Conservation (phyloP, 345 rosid genomes). For the Murraya paniculata region DNA sequence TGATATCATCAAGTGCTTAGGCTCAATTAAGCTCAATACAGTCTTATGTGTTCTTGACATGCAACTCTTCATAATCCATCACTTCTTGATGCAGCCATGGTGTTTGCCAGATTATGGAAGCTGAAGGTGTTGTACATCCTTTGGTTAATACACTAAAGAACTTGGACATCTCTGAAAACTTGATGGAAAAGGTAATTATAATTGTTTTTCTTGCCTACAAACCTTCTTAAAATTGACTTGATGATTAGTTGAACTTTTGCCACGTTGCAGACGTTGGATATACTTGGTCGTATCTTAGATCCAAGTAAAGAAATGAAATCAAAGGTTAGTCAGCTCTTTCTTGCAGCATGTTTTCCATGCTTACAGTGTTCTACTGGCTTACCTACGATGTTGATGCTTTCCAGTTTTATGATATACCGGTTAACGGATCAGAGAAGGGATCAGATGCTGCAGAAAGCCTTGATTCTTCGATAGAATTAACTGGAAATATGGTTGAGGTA, state of each 20-base stretch:
- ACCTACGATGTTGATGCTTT: slow-evolving; percentile 18
- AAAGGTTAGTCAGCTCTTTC: slow-evolving; percentile 48
- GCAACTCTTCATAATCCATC: not conserved
- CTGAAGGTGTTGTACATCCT: slow-evolving; percentile 57
- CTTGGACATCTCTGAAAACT: slow-evolving; percentile 34
- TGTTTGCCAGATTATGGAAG: slow-evolving; percentile 66
- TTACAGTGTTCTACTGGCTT: slow-evolving; percentile 15
- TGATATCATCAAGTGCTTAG: not conserved
- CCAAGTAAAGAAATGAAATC: slow-evolving; percentile 74
- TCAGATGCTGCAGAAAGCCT: slow-evolving; percentile 22
- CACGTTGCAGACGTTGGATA: slow-evolving; percentile 60
- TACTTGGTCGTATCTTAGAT: slow-evolving; percentile 67
- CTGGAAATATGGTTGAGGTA: slow-evolving; percentile 9
- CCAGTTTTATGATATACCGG: slow-evolving; percentile 65
- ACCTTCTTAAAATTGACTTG: slow-evolving; percentile 9
- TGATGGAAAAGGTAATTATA: slow-evolving; percentile 58
- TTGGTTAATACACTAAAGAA: slow-evolving; percentile 54
- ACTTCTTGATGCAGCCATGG: slow-evolving; percentile 49
- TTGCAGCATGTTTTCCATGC: slow-evolving; percentile 10
- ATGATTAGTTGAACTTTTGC: slow-evolving; percentile 12
- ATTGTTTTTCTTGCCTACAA: slow-evolving; percentile 7
- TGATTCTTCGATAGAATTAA: slow-evolving; percentile 23
- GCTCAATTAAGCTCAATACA: not conserved
- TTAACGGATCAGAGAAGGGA: slow-evolving; percentile 38
- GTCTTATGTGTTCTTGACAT: slow-evolving; percentile 5